Base-by-base conservation (phyloP, 176 grass and related monocot genomes). In the Lolium rigidum region DNA sequence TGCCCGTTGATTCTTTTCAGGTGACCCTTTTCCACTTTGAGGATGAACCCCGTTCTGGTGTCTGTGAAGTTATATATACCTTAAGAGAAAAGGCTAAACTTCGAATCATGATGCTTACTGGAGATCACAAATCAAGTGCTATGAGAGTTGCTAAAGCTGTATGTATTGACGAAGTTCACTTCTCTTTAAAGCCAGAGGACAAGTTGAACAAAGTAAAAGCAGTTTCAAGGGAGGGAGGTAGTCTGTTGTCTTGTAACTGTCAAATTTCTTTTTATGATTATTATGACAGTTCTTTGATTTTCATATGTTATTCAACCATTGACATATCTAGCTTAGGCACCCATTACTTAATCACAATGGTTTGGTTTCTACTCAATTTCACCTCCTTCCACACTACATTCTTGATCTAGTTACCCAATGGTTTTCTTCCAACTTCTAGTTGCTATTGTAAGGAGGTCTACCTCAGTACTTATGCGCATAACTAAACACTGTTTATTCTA, bases 21-120 rank as follows among this genome's bases (percentile, higher is more conserved):
- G 90, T 98, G 64, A 95, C 93, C 15, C 91, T 98, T 74, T 98
- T 98, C 80, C 96, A 98, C 85, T 95, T 98, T 89, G 96, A 98
- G 78, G 96, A 98, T 90, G 90, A 98, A 83, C 93, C 96, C 7
- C 89, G 93, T 20, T 17, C 78, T 73, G 90, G 91, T 91, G 88
- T 92, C 68, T 75, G 74, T 79, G 96, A 98, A 89, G 93, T 98
- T 74, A 95, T 98, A 94, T 94, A 88, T 64, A 95, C 90, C 28
- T 90, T 98, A 79, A 91, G 86, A 85, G 79, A 95, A 50, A 95
- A 91, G 51, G 96, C 83, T 73, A 95, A 92, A 82, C 93, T 98
- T 91, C 88, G 70, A 55, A 89, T 98, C 79, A 94, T 98, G 96
- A 98, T 98, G 93, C 90, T 98, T 44, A 98, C 93, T 62, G 93